These are phyloP conservation scores for Curvularia eragrostidis DNA, from an alignment of 2,329 filamentous ascomycete species.

Conservation along the genomic window DNA sequence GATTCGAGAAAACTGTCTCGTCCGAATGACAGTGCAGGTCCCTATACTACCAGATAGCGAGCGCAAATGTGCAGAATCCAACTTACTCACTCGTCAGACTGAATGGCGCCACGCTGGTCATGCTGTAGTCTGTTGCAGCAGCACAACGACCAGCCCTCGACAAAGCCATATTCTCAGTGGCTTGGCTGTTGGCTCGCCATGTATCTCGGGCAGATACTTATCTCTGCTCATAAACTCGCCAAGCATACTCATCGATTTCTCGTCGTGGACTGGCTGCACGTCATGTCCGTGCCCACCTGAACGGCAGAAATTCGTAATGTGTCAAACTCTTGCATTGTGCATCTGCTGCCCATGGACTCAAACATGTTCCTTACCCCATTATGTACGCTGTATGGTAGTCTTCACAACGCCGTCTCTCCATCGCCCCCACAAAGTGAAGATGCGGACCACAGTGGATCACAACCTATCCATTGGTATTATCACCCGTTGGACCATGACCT, in stretches of 20 bases:
- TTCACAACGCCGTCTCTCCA: constrained; percentile 30
- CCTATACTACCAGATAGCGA: not conserved
- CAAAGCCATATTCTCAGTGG: not conserved
- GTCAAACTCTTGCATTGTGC: constrained; percentile 55
- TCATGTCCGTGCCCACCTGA: constrained; percentile 49
- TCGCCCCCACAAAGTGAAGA: constrained; percentile 34
- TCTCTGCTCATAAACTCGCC: constrained; percentile 45
- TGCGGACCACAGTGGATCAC: constrained; percentile 32
- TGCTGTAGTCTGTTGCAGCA: no score
- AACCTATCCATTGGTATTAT: constrained; percentile 29
- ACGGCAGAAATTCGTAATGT: constrained; percentile 55
- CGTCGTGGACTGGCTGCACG: constrained; percentile 52
- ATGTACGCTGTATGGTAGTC: constrained; percentile 36
- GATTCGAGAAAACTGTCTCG: not conserved
- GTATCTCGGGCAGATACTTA: constrained; percentile 33
- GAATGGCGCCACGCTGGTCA: no score
- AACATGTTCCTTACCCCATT: constrained; percentile 29
- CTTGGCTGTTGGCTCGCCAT: not conserved
- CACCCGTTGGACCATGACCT: constrained; percentile 35
- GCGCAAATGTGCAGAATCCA: not conserved
- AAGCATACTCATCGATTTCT: constrained; percentile 45
- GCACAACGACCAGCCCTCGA: not conserved
- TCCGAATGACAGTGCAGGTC: no score
- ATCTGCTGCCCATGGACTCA: constrained; percentile 41
- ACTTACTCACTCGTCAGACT: not conserved